Evolutionary conservation across 805 yeast species (phyloP).

Genomic region (Wickerhamomyces mucosus): DNA sequence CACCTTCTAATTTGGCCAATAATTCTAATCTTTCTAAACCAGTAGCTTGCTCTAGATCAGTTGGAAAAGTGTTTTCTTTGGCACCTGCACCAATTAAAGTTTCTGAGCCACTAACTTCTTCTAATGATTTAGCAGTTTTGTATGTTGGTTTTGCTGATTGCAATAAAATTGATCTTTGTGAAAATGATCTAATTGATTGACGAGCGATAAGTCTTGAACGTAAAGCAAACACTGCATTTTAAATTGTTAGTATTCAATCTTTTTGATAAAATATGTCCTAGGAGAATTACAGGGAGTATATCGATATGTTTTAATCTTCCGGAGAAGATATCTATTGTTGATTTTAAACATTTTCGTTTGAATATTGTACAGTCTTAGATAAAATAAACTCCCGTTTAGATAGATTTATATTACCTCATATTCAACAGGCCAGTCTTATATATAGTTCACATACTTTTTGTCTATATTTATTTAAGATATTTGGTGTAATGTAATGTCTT

Average conservation of each 20-base stretch:
- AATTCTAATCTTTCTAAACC: slow-evolving; percentile 96
- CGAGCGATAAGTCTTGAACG: slow-evolving; percentile 25
- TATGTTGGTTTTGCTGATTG: slow-evolving; percentile 16
- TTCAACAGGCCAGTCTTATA: too few relatives aligned
- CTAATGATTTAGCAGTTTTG: slow-evolving; percentile 57
- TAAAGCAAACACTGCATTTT: slow-evolving; percentile 24
- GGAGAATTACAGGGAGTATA: too few relatives aligned
- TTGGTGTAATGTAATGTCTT: too few relatives aligned
- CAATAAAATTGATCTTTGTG: slow-evolving; percentile 21
- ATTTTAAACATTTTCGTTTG: too few relatives aligned
- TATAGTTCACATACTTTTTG: too few relatives aligned
- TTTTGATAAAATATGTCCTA: too few relatives aligned
- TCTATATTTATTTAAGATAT: too few relatives aligned
- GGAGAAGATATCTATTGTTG: too few relatives aligned
- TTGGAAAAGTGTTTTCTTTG: slow-evolving; percentile 73
- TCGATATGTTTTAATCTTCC: too few relatives aligned
- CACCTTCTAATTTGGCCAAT: slow-evolving; percentile 91
- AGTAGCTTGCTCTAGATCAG: slow-evolving; percentile 93
- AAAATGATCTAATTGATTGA: slow-evolving; percentile 25
- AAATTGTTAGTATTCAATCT: slow-evolving; percentile 1
- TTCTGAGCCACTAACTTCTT: slow-evolving; percentile 72
- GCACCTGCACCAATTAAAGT: slow-evolving; percentile 91
- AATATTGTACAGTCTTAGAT: too few relatives aligned
- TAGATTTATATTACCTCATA: too few relatives aligned
- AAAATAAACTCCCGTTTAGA: too few relatives aligned